A percentile compares a stretch with the other conserved stretches of the same genome.
phyloP scores from a whole-genome alignment of 176 grass and related monocot species.

The Phragmites australis region DNA sequence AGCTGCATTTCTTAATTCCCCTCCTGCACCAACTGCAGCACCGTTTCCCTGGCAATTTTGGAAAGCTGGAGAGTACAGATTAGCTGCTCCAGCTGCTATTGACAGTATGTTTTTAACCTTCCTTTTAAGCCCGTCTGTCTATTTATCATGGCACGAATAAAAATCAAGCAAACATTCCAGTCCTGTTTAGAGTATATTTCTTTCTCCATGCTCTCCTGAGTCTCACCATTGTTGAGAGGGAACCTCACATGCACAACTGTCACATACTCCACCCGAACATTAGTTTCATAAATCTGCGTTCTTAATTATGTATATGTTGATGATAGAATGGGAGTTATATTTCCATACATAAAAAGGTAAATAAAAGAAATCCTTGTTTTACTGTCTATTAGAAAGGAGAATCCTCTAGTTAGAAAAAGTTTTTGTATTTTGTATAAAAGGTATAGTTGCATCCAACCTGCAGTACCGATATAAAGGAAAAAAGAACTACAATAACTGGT shows the following conservation, averaged over 20 bases:
- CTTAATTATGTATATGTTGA: neutral
- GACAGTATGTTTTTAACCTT: conserved; percentile 25
- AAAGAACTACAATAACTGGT: neutral
- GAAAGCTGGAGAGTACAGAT: conserved; percentile 55
- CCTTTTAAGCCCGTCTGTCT: neutral
- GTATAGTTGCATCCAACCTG: conserved; percentile 6
- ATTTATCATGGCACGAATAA: neutral
- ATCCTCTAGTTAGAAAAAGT: neutral
- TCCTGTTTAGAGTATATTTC: neutral
- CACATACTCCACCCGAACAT: conserved; percentile 7
- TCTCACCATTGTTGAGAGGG: neutral
- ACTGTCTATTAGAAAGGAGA: neutral
- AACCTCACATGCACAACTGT: neutral
- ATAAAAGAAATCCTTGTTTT: neutral
- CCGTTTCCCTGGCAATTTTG: conserved; percentile 52
- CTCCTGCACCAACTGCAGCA: neutral
- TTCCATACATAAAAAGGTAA: neutral
- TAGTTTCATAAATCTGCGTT: neutral
- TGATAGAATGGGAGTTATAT: neutral
- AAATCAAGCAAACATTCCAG: neutral
- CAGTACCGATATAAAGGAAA: neutral
- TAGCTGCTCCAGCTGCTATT: conserved; percentile 31
- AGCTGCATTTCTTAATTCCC: conserved; percentile 4
- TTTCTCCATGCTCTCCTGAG: neutral
- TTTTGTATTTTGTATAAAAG: conserved; percentile 9